Evolutionary conservation across 140 eudicot genomes (phyloP).

Genomic region (Senecio squalidus): DNA sequence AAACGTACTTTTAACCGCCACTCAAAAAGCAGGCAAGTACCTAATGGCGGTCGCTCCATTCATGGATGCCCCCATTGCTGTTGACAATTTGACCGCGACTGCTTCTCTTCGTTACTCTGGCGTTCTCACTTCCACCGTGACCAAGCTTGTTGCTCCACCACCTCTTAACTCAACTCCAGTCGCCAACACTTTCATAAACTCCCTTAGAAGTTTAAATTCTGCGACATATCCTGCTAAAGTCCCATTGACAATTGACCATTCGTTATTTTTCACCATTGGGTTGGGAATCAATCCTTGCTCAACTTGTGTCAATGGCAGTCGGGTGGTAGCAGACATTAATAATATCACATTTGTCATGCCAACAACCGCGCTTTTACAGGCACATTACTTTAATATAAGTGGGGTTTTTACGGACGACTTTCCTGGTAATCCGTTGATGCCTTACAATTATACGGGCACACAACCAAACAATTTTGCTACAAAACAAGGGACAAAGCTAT

Average conservation of each 20-base stretch:
- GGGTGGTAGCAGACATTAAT: constrained; percentile 63
- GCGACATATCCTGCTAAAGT: constrained; percentile 45
- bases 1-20: constrained; percentile 41
- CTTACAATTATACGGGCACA: constrained; percentile 54
- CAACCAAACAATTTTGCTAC: constrained; percentile 46
- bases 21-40: constrained; percentile 44
- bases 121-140: constrained; percentile 22
- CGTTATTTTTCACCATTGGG: constrained; percentile 60
- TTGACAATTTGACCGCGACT: constrained; percentile 60
- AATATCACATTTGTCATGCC: constrained; percentile 75
- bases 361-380: constrained; percentile 51
- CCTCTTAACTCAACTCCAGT: constrained; percentile 51
- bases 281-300: constrained; percentile 59
- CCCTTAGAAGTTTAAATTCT: constrained; percentile 52
- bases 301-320: constrained; percentile 42
- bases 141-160: constrained; percentile 52
- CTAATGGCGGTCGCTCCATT: constrained; percentile 48
- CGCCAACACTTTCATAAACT: constrained; percentile 41
- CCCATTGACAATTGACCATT: constrained; percentile 51
- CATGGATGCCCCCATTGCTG: constrained; percentile 50
- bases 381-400: constrained; percentile 59
- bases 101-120: constrained; percentile 55
- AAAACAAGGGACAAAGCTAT: constrained; percentile 56
- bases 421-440: constrained; percentile 44
- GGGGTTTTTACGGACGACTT: constrained; percentile 74